A percentile compares a stretch with the other conserved stretches of the same genome.
Evolutionary conservation across 2,329 filamentous ascomycete genomes (phyloP).

Genomic region (Ascochyta clinopodiicola): DNA sequence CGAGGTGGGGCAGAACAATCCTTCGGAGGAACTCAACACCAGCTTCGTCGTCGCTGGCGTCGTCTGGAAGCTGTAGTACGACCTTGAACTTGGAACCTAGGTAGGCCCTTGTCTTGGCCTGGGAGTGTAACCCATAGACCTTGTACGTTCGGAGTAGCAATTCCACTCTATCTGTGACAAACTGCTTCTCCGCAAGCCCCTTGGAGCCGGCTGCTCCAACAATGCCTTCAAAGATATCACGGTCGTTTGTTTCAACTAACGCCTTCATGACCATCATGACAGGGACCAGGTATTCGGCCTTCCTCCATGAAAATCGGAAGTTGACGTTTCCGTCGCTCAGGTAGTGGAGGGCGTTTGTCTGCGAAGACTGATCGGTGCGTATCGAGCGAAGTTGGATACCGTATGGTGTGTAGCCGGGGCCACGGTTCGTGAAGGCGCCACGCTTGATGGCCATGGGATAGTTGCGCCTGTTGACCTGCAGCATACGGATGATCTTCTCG

Average conservation of each 20-base stretch:
- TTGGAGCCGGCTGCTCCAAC: conserved; percentile 79
- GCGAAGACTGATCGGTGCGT: conserved; percentile 95
- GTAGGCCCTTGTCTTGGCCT: conserved; percentile 81
- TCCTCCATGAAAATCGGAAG: conserved; percentile 97
- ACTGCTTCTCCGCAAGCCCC: conserved; percentile 80
- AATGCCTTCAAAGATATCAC: conserved; percentile 93
- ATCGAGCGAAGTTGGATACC: conserved; percentile 93
- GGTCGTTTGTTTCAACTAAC: conserved; percentile 92
- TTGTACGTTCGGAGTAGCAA: conserved; percentile 93
- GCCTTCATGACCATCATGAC: conserved; percentile 98
- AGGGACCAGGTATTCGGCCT: conserved; percentile 95
- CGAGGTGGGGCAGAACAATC: conserved; percentile 90
- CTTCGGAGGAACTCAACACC: conserved; percentile 90
- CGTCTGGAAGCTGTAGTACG: conserved; percentile 82
- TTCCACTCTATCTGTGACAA: conserved; percentile 93
- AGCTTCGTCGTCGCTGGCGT: conserved; percentile 84
- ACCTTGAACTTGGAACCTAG: conserved; percentile 90
- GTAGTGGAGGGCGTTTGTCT: conserved; percentile 97
- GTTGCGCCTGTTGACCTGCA: conserved; percentile 89
- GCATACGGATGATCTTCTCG: conserved; percentile 92
- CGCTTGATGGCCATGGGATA: conserved; percentile 94
- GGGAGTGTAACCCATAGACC: conserved; percentile 82
- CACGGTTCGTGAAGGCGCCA: conserved; percentile 87
- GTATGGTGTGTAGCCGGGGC: conserved; percentile 83
- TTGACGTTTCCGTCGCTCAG: conserved; percentile 94